These are phyloP conservation scores for Puccinia triticina DNA, from an alignment of 1,284 basidiomycete species.

Conservation along the genomic window DNA sequence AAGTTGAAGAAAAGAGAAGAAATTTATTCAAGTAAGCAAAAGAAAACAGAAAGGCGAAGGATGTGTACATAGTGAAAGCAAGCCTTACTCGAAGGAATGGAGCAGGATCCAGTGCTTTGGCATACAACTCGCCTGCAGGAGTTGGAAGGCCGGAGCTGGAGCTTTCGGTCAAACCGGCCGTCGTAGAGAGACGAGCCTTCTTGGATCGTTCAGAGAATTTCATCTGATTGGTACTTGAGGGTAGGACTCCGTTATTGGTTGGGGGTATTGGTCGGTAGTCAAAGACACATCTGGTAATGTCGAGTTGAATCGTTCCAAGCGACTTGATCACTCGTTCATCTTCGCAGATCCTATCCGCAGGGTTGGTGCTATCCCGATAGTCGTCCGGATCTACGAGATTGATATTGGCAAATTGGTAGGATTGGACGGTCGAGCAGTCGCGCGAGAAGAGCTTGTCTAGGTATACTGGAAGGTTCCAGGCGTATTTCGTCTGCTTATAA, in stretches of 20 bases:
- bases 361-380: background rate
- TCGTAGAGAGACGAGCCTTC: background rate
- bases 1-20: too few relatives aligned
- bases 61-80: too few relatives aligned
- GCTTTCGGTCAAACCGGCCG: background rate
- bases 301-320: constrained; percentile 12
- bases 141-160: too few relatives aligned
- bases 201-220: constrained; percentile 30
- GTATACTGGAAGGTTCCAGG: background rate
- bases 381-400: constrained; percentile 27
- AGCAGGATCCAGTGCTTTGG: background rate
- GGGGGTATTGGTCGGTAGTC: background rate
- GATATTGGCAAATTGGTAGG: constrained; percentile 2
- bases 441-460: background rate
- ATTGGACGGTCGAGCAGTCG: background rate
- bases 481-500: background rate
- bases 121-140: too few relatives aligned
- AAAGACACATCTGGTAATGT: background rate
- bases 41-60: background rate
- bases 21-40: background rate
- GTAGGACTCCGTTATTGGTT: too few relatives aligned
- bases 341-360: too few relatives aligned
- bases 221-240: constrained; percentile 25
- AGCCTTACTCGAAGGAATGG: constrained; percentile 30
- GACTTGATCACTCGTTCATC: constrained; percentile 12